These are phyloP conservation scores for Fomitopsis betulina DNA, from an alignment of 1,284 basidiomycete species.

Conservation along the genomic window DNA sequence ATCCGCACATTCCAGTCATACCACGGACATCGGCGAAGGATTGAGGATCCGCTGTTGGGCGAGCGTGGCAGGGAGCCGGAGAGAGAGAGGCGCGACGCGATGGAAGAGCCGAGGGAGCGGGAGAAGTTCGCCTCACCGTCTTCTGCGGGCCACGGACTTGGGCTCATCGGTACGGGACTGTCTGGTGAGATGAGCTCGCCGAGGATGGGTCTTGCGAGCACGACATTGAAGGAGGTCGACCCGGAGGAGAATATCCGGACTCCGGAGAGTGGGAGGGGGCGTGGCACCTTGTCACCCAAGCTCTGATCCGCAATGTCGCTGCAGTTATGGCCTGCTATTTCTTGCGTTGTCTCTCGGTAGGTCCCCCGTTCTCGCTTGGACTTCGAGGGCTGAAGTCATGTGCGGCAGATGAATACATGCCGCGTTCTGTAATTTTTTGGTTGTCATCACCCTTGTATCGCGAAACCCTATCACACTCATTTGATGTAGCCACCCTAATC, in stretches of 20 bases:
- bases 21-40: conserved; percentile 14
- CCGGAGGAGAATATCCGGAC: conserved; percentile 17
- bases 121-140: conserved; percentile 10
- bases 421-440: not conserved
- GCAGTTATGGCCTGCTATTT: not conserved
- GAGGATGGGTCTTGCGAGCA: conserved; percentile 11
- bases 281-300: conserved; percentile 17
- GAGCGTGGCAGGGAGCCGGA: conserved; percentile 6
- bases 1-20: conserved; percentile 60
- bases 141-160: conserved; percentile 21
- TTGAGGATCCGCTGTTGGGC: not conserved
- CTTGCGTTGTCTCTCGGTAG: not conserved
- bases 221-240: conserved; percentile 18
- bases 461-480: not conserved
- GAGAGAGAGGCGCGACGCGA: conserved; percentile 9
- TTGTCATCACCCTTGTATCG: too few relatives aligned
- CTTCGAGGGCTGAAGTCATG: not conserved
- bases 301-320: not conserved
- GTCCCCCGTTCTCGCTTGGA: not conserved
- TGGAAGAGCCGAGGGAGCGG: conserved; percentile 14
- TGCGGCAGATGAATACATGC: not conserved
- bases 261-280: conserved; percentile 9
- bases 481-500: not conserved
- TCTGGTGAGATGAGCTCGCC: conserved; percentile 9
- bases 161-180: conserved; percentile 14